phyloP scores from a whole-genome alignment of 1,139 yeast species.

The Petasospora fabianii region DNA sequence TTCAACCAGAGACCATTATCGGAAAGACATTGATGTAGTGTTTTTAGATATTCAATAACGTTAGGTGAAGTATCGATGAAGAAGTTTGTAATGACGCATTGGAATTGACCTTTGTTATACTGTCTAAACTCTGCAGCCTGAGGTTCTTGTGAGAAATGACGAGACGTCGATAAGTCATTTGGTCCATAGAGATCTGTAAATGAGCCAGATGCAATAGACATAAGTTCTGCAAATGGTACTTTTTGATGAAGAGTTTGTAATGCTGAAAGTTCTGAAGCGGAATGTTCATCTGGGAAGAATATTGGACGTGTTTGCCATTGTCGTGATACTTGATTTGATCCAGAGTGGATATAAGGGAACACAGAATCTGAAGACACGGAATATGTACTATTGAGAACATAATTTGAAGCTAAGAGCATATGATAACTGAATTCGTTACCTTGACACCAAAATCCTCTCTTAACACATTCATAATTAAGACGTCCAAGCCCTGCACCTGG shows the following conservation, averaged over 20 bases:
- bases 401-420: conserved; percentile 70
- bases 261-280: conserved; percentile 33
- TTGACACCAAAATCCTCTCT: conserved; percentile 66
- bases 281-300: conserved; percentile 49
- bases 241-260: conserved; percentile 33
- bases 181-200: conserved; percentile 76
- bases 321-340: conserved; percentile 45
- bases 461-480: conserved; percentile 67
- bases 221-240: conserved; percentile 47
- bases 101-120: conserved; percentile 39
- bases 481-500: conserved; percentile 89
- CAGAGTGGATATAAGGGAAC: conserved; percentile 53
- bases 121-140: conserved; percentile 41
- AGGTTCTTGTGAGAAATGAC: conserved; percentile 37
- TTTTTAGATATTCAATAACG: conserved; percentile 61
- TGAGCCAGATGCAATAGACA: conserved; percentile 81
- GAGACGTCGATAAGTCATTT: conserved; percentile 34
- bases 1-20: conserved; percentile 68
- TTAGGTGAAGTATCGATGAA: conserved; percentile 80
- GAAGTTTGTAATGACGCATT: conserved; percentile 65
- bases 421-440: conserved; percentile 85
- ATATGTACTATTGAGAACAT: conserved; percentile 52
- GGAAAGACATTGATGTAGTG: conserved; percentile 51
- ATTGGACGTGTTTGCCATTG: conserved; percentile 47
- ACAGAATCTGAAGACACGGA: conserved; percentile 38